Conservation (phyloP, 257 asterid genomes). For the Haberlea rhodopensis region DNA sequence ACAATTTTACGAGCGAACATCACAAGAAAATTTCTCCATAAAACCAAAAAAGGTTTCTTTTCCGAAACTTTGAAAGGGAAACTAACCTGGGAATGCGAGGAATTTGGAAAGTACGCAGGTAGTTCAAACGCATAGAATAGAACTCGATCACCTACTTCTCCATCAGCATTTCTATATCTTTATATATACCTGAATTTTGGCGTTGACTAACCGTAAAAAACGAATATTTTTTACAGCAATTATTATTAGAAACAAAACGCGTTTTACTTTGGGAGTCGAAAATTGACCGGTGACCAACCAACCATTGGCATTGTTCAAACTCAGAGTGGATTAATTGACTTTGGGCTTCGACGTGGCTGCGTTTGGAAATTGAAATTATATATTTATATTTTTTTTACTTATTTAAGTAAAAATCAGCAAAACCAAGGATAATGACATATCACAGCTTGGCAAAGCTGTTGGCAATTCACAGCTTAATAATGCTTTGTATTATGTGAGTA, state of each 20-base stretch:
- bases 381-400: no score
- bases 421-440: no score
- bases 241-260: background rate
- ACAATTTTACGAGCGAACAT: background rate
- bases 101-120: slow-evolving; percentile 27
- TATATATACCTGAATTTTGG: background rate
- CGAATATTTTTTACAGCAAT: background rate
- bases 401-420: no score
- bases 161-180: background rate
- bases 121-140: slow-evolving; percentile 32
- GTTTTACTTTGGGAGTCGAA: background rate
- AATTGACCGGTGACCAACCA: background rate
- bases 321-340: no score
- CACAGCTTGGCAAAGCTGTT: no score
- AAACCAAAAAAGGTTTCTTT: background rate
- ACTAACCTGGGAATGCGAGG: slow-evolving; percentile 38
- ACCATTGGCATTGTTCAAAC: no score
- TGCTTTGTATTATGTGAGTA: no score
- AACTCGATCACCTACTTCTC: slow-evolving; percentile 12
- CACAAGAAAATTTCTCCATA: background rate
- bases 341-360: no score
- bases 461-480: no score
- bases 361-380: no score
- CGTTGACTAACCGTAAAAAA: background rate
- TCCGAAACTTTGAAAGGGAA: background rate